A percentile compares a stretch with the other conserved stretches of the same genome.
These are phyloP conservation scores for Candolleomyces eurysporus DNA, from an alignment of 768 basidiomycete species.

Conservation along the genomic window DNA sequence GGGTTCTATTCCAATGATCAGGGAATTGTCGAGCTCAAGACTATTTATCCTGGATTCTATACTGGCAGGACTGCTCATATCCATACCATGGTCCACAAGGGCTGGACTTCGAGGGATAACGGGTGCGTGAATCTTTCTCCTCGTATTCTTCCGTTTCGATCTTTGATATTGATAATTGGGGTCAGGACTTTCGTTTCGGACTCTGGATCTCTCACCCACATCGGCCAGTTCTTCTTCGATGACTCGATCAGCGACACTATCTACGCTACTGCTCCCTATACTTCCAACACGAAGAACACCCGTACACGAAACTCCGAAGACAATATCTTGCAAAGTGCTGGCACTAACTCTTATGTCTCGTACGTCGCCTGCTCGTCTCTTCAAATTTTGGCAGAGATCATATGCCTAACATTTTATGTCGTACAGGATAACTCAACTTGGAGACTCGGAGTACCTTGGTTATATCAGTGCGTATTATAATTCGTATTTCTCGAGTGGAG, in stretches of 20 bases:
- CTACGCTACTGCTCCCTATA: constrained; percentile 24
- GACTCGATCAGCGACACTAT: constrained; percentile 27
- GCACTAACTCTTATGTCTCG: constrained; percentile 26
- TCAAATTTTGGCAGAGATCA: not conserved
- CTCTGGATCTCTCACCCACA: constrained; percentile 26
- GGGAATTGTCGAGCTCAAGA: constrained; percentile 30
- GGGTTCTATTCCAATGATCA: constrained; percentile 25
- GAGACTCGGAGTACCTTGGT: not conserved
- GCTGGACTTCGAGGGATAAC: constrained; percentile 14
- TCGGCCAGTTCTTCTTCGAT: constrained; percentile 35
- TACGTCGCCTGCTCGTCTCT: not conserved
- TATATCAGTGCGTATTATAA: constrained; percentile 6
- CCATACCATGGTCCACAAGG: constrained; percentile 28
- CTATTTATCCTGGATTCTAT: constrained; percentile 29
- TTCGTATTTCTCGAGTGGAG: not conserved
- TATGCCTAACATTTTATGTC: not conserved
- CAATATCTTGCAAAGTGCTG: constrained; percentile 23
- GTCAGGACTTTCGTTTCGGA: constrained; percentile 22
- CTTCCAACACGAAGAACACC: constrained; percentile 18
- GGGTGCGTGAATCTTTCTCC: constrained; percentile 11
- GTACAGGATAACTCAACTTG: not conserved
- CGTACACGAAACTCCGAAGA: constrained; percentile 28
- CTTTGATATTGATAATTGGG: constrained; percentile 6
- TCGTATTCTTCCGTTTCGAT: not conserved
- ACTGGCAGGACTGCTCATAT: constrained; percentile 33